Base-by-base conservation (phyloP, 2,329 filamentous ascomycete genomes). In the Nectriaceae sp. region DNA sequence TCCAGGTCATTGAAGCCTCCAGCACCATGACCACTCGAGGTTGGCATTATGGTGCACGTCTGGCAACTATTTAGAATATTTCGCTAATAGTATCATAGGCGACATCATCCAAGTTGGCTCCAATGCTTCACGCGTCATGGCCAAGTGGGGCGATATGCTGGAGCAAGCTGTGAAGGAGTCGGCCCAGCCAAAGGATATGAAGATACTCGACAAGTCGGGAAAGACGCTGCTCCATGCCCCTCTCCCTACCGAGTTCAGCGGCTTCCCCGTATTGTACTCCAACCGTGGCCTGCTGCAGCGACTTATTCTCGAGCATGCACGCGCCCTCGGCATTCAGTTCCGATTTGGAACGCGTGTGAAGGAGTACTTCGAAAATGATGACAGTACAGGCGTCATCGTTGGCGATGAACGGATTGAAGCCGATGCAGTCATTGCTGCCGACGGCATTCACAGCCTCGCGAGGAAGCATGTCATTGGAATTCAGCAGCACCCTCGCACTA, bases 401-500 rank as follows among this genome's bases (percentile, higher is more conserved):
- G 24, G 15, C 4, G 43, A 21, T 5, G 36, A 39, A 21, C n/a
- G 36, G 5, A 15, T 39, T 8, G 22, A 40, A 16, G 43, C 43
- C 10, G 43, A 45, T 22, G 35, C 36, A 13, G 43, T 45, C 2
- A 45, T 45, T 33, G 43, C 43, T 18, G 43, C 43, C 11, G 43
- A 45, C 13, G 43, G 43, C 4, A 22, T 45, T 4, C 43, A 45
- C 22, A 45, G 43, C 36, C 39, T 22, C 5, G 21, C 43, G 18
- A 31, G 43, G 13, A 39, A 40, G 18, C 43, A 40, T 40, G 43
- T 45, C 18, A 40, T 45, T 10, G 43, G 43, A 15, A 45, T 40
- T 22, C 35, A 39, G n/a, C 35, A 45, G 18, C 43, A 33, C 20
- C 43, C 43, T 8, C 35, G 36, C 5, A 45, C 35, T 6, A 45